Evolutionary conservation across 164 flowering plant species (phyloP), one percentile per base, ranked within the genome.

Genomic region (Santalum album): DNA sequence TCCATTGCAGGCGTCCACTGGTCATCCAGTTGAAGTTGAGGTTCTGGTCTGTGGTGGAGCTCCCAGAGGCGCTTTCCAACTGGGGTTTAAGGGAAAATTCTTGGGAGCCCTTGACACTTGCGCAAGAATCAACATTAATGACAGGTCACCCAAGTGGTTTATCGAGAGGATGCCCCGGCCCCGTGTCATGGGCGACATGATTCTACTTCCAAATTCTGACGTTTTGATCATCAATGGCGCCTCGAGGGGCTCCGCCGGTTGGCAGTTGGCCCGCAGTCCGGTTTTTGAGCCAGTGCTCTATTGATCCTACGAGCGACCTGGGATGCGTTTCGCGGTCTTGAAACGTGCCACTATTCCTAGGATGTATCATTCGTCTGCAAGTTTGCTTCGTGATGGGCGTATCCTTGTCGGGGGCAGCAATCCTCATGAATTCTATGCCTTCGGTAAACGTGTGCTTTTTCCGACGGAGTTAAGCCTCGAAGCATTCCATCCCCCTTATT

Each of bases 401-500:
- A n/a, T n/a, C n/a, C n/a, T n/a, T n/a, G n/a, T n/a, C n/a, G n/a
- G n/a, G n/a, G n/a, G n/a, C n/a, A n/a, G n/a, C n/a, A n/a, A n/a
- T 56, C 76, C 85, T 12, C 77, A 80, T 38, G 12, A 19, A 0
- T 19, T 0, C 3, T 75, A 78, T 48, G 51, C 48, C 2, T 78
- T 75, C 55, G 1, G 36, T 32, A 54, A 72, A 17, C 54, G 53
- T 0, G 72, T 71, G 10, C 49, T 57, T 25, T 75, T 17, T 40
- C 85, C 85, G 1, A 80, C 85, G 0, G 85, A 80, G 7, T 60
- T 75, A 2, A 67, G 75, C 51, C 57, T 80, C 52, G 82, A 80
- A 51, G 65, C 78, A 1, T n/a, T n/a, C n/a, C n/a, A n/a, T n/a
- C n/a, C n/a, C n/a, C n/a, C n/a, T n/a, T n/a, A n/a, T n/a, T n/a